These are phyloP conservation scores for Glomus cerebriforme DNA, from an alignment of 192 early-diverging fungal genomes.

Conservation along the genomic window DNA sequence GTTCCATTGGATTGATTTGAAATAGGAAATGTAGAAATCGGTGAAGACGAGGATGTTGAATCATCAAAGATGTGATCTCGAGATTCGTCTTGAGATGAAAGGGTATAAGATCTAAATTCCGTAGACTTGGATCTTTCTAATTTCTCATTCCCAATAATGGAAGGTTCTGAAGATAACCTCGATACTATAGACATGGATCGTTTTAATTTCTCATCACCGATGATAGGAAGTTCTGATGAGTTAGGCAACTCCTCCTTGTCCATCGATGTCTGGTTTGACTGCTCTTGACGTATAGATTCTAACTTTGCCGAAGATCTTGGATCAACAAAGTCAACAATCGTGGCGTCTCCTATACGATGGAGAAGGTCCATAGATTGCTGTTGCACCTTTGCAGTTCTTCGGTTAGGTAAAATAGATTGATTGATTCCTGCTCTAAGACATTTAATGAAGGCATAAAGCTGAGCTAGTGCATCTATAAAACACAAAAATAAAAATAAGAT, in stretches of 20 bases:
- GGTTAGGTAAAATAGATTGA: slow-evolving; percentile 25
- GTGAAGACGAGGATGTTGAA: background rate
- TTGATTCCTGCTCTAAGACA: slow-evolving; percentile 30
- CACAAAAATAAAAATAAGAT: background rate
- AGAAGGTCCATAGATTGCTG: slow-evolving; percentile 32
- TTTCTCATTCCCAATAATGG: background rate
- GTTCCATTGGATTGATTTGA: slow-evolving; percentile 20
- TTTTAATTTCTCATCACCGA: slow-evolving; percentile 3
- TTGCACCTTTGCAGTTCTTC: slow-evolving; percentile 27
- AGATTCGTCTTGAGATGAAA: too few species aligned
- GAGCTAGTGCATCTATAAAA: slow-evolving; percentile 23
- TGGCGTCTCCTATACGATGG: slow-evolving; percentile 28
- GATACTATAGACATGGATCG: background rate
- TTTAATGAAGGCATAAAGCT: slow-evolving; percentile 29
- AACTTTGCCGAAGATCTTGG: slow-evolving; percentile 14
- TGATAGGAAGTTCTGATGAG: background rate
- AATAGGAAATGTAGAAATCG: background rate
- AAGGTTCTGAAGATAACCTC: background rate
- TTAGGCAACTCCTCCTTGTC: slow-evolving; percentile 5
- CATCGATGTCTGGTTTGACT: slow-evolving; percentile 13
- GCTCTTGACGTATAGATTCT: slow-evolving; percentile 18
- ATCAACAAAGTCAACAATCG: slow-evolving; percentile 21
- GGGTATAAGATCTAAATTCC: too few species aligned
- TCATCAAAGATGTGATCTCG: background rate
- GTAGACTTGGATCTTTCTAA: too few species aligned